Percentiles rank a stretch among this genome's conserved stretches.
These are phyloP conservation scores for Multifurca ochricompacta DNA, from an alignment of 768 basidiomycete species.

Conservation along the genomic window DNA sequence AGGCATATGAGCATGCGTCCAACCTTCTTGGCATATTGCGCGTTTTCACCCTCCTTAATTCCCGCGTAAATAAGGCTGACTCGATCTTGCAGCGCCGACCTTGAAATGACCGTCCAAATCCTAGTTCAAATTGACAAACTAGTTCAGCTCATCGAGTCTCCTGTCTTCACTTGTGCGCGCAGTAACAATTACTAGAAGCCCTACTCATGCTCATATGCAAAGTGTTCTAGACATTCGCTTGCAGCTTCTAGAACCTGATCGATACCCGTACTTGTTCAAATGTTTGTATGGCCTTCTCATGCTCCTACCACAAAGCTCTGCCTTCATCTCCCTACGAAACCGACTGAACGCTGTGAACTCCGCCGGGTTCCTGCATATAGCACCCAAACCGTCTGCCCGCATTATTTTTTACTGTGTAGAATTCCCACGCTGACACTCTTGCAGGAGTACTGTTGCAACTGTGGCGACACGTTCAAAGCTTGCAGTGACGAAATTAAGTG, in stretches of 20 bases:
- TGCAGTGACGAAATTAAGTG: conserved; percentile 89
- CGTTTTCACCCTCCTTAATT: conserved; percentile 25
- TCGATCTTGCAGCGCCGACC: conserved; percentile 60
- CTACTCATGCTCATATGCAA: neutral
- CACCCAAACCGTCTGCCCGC: conserved; percentile 67
- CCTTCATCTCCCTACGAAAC: conserved; percentile 91
- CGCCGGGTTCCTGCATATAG: conserved; percentile 86
- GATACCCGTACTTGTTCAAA: conserved; percentile 94
- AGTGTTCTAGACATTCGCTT: conserved; percentile 61
- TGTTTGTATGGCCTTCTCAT: conserved; percentile 95
- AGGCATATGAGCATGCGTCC: conserved; percentile 98
- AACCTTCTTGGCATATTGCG: conserved; percentile 95
- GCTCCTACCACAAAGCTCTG: conserved; percentile 94
- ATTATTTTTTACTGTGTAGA: neutral
- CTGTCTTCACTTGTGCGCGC: conserved; percentile 91
- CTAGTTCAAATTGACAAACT: conserved; percentile 96
- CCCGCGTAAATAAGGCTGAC: neutral
- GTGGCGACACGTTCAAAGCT: conserved; percentile 65
- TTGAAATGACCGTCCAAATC: conserved; percentile 93
- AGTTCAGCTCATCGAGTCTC: conserved; percentile 95
- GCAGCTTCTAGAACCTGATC: conserved; percentile 93
- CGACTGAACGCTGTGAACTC: conserved; percentile 93
- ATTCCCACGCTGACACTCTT: conserved; percentile 1
- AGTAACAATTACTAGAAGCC: neutral
- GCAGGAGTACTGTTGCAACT: conserved; percentile 23